Evolutionary conservation across 805 yeast species (phyloP).

Genomic region (Ascoidea tarda): DNA sequence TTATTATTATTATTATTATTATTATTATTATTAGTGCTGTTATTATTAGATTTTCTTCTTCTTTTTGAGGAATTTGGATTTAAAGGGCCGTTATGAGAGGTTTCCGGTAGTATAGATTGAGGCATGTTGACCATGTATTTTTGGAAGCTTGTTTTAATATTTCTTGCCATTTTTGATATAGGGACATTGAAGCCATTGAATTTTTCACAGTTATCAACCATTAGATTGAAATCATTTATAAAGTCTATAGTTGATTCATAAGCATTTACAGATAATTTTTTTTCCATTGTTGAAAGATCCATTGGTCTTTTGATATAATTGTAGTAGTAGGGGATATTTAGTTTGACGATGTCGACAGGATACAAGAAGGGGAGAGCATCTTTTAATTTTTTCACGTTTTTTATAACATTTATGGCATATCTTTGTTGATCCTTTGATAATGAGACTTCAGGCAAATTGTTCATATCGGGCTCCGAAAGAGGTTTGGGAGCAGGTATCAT

Average conservation of each 20-base stretch:
- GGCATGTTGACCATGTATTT: slow-evolving; percentile 92
- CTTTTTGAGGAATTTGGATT: too few relatives aligned
- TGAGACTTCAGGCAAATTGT: slow-evolving; percentile 50
- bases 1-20: slow-evolving; percentile 2
- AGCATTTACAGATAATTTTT: slow-evolving; percentile 53
- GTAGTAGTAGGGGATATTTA: slow-evolving; percentile 83
- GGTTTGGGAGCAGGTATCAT: slow-evolving; percentile 64
- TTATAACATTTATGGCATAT: slow-evolving; percentile 63
- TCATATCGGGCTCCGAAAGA: slow-evolving; percentile 57
- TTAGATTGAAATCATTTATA: slow-evolving; percentile 64
- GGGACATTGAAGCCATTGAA: slow-evolving; percentile 79
- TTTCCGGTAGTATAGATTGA: slow-evolving; percentile 17
- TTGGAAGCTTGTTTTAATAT: slow-evolving; percentile 82
- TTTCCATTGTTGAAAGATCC: slow-evolving; percentile 88
- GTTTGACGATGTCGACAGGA: slow-evolving; percentile 83
- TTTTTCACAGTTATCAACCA: slow-evolving; percentile 68
- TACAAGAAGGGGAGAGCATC: slow-evolving; percentile 83
- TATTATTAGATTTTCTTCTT: slow-evolving; percentile 18
- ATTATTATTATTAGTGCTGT: slow-evolving; percentile 9
- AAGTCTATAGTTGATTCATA: slow-evolving; percentile 61
- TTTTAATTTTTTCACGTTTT: slow-evolving; percentile 78
- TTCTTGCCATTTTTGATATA: slow-evolving; percentile 85
- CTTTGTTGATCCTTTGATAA: slow-evolving; percentile 75
- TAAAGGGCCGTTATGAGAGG: too few relatives aligned
- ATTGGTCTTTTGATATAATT: slow-evolving; percentile 77